Evolutionary conservation across 1,139 yeast species (phyloP).

Genomic region (Suhomyces bolitotheri): DNA sequence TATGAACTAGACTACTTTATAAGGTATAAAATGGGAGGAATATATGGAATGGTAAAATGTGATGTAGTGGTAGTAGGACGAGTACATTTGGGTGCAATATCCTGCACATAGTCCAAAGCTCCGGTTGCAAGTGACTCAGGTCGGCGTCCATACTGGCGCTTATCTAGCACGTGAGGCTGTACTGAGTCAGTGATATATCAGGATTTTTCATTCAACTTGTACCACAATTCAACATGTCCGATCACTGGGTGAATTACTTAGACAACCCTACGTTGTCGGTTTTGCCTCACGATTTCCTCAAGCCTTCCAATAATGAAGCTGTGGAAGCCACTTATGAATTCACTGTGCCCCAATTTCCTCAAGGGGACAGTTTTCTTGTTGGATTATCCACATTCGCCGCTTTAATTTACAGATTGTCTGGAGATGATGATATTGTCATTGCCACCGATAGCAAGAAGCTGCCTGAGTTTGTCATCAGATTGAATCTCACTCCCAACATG

Average conservation of each 20-base stretch:
- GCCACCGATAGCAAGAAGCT: conserved; percentile 57
- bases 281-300: conserved; percentile 82
- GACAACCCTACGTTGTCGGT: conserved; percentile 84
- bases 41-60: too few species aligned
- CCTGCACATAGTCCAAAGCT: conserved; percentile 1
- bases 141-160: conserved; percentile 6
- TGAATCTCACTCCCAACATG: conserved; percentile 53
- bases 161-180: conserved; percentile 2
- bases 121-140: background rate
- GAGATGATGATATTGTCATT: conserved; percentile 90
- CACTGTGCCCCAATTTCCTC: conserved; percentile 22
- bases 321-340: conserved; percentile 60
- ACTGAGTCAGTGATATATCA: background rate
- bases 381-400: conserved; percentile 73
- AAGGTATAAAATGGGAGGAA: too few species aligned
- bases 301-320: conserved; percentile 70
- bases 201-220: background rate
- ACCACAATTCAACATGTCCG: conserved; percentile 17
- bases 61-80: too few species aligned
- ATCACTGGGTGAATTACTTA: conserved; percentile 68
- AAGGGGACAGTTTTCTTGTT: conserved; percentile 39
- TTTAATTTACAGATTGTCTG: conserved; percentile 77
- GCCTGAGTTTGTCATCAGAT: conserved; percentile 59
- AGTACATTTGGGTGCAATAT: too few species aligned
- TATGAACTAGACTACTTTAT: conserved; percentile 66